These are phyloP conservation scores for Sporothrix pallida DNA, from an alignment of 2,329 filamentous ascomycete species.

Conservation along the genomic window DNA sequence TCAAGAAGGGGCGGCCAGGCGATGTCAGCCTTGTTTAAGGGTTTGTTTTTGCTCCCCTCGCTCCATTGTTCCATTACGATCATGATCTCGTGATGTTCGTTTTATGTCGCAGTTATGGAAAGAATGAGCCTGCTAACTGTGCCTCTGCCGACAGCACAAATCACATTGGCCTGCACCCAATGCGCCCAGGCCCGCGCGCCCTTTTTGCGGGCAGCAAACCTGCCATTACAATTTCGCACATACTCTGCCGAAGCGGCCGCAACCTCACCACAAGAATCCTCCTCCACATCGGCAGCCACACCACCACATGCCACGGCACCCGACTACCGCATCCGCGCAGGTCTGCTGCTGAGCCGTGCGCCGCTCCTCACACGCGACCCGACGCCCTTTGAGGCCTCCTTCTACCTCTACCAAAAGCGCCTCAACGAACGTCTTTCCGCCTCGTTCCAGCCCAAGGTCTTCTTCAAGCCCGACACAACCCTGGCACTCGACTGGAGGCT, in stretches of 20 bases:
- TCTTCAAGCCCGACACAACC: constrained; percentile 90
- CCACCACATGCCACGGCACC: constrained; percentile 43
- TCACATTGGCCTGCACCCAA: constrained; percentile 42
- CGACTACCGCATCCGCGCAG: constrained; percentile 61
- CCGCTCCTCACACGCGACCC: constrained; percentile 84
- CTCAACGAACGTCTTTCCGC: constrained; percentile 90
- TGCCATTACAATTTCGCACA: constrained; percentile 26
- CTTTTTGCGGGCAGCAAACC: constrained; percentile 10
- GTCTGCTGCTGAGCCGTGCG: constrained; percentile 84
- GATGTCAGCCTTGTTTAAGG: constrained; percentile 55
- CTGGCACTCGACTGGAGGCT: constrained; percentile 87
- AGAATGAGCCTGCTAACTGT: constrained; percentile 1
- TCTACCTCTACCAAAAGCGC: constrained; percentile 96
- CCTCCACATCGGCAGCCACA: constrained; percentile 39
- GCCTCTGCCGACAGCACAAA: constrained; percentile 23
- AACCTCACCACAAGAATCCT: constrained; percentile 15
- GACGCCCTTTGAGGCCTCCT: constrained; percentile 87
- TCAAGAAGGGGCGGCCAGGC: constrained; percentile 62
- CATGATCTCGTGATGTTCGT: constrained; percentile 26
- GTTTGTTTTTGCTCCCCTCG: constrained; percentile 45
- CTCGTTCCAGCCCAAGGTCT: constrained; percentile 89
- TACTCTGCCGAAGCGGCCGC: constrained; percentile 30
- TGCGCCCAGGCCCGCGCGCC: constrained; percentile 42
- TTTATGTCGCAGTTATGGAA: no score
- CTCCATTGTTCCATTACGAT: no score